Evolutionary conservation across 139 green algal genomes (phyloP), one percentile per base, ranked within the genome.

Genomic region (Micractinium sp.): DNA sequence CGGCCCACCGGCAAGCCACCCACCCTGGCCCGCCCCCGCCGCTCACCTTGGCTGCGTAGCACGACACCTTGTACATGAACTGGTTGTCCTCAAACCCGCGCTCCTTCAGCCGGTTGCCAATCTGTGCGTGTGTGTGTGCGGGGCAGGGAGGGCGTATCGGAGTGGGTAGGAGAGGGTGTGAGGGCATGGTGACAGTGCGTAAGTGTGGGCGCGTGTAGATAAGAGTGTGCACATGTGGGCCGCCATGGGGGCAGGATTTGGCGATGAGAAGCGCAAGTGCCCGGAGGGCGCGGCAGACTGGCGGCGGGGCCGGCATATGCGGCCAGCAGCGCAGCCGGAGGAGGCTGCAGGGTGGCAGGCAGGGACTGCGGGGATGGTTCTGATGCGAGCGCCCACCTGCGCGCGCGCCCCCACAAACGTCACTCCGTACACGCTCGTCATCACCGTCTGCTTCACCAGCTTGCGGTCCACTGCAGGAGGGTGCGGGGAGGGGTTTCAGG

Each of bases 371-470:
- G n/a, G n/a, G n/a, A n/a, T n/a, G n/a, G n/a, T n/a, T n/a, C n/a
- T n/a, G n/a, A n/a, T n/a, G n/a, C n/a, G n/a, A n/a, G n/a, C n/a
- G 22, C 60, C 9, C 66, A 87, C 82, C 94, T 99, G 98, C 47
- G 95, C 85, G 7, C 96, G 93, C 22, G 98, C 98, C 23, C 98
- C 98, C 0, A 98, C 89, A 71, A 96, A 95, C 0, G 98, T 99
- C 12, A 99, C 98, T 66, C 98, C 98, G 75, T 99, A 99, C 83
- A 99, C 98, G 36, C 95, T 97, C 18, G 98, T 99, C 98, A 99
- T 99, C 3, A 99, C 98, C n/a, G 97, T 99, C 93, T 99, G 98
- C 92, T 99, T 99, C 39, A 99, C 98, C 41, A 99, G 93, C 94
- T 99, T 99, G 38, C 98, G 95, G 90, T 99, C 95, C 1, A 99